Evolutionary conservation across 2,329 filamentous ascomycete species (phyloP), one percentile per base, ranked within the genome.

Genomic region (Teratosphaeriaceae sp.): DNA sequence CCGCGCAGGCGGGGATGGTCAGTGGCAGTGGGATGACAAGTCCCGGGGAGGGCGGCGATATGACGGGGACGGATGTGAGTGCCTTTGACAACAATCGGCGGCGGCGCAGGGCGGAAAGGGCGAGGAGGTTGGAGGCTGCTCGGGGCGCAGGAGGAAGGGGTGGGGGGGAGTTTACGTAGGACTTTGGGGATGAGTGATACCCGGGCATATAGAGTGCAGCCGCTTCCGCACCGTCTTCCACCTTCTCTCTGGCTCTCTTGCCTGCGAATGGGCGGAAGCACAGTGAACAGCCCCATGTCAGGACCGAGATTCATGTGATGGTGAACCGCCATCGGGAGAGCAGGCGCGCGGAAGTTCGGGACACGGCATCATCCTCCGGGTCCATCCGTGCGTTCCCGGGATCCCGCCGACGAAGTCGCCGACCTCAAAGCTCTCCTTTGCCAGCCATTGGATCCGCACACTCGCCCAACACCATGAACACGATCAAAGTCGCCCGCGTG

Each of bases 401-500:
- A 6, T 18, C 16, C 11, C 12, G 37, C 31, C 31, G 31, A 34
- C 18, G 15, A 12, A 33, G 15, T 6, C 29, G 8, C 29, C 11
- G 15, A 34, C 31, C 31, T 34, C 37, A 18, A 27, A 26, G 37
- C 37, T 26, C 37, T n/a, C 23, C 13, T 23, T 13, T 12, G 15
- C 8, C 37, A 24, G 37, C 37, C 22, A 24, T 29, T 39, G 22
- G 37, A 39, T 13, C 37, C 12, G 5, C 12, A 23, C 19, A 38
- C 19, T 15, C 35, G 9, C n/a, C 15, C 4, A 4, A 39, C 48
- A 80, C 71, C 73, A 97, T 97, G 90, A 95, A 88, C 81, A 85
- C 88, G 70, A 74, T 96, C 73, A 88, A 89, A 72, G 77, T 95
- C 72, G 86, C 88, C 76, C 85, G 90, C 72, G 80, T 82, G 71